Percentiles rank a stretch among this genome's conserved stretches.
Evolutionary conservation across 352 stramenopile genomes (phyloP).

Genomic region (Pythium sukuiense): DNA sequence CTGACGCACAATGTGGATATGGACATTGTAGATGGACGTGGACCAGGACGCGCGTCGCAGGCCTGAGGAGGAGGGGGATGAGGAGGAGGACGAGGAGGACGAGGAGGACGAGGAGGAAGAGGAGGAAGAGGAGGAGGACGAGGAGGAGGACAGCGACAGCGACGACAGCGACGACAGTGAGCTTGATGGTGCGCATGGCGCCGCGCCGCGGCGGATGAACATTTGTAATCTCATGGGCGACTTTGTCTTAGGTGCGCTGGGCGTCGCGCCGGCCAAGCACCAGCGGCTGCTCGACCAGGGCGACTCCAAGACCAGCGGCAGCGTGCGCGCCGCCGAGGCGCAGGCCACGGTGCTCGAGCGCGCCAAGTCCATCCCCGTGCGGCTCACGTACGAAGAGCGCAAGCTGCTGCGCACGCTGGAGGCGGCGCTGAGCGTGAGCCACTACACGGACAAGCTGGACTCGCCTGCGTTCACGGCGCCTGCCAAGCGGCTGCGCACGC

Average conservation of each 20-base stretch:
- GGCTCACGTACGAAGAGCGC: conserved; percentile 93
- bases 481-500: conserved; percentile 82
- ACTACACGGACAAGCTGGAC: conserved; percentile 95
- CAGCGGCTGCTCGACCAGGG: conserved; percentile 6
- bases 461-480: conserved; percentile 55
- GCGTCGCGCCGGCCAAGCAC: not conserved
- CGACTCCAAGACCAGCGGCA: conserved; percentile 18
- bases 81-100: not conserved
- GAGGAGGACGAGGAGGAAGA: conserved; percentile 13
- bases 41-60: conserved; percentile 3
- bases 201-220: conserved; percentile 45
- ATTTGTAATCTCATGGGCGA: conserved; percentile 89
- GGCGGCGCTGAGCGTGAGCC: conserved; percentile 90
- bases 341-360: conserved; percentile 79
- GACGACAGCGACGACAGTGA: conserved; percentile 18
- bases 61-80: not conserved
- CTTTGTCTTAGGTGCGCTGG: conserved; percentile 70
- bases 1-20: not conserved
- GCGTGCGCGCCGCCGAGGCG: conserved; percentile 22
- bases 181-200: conserved; percentile 33
- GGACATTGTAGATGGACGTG: conserved; percentile 20
- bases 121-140: conserved; percentile 21
- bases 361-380: conserved; percentile 96
- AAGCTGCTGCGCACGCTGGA: conserved; percentile 94
- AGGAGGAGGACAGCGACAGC: conserved; percentile 20